Evolutionary conservation across 148 eudicot genomes (phyloP), one percentile per base, ranked within the genome.

Genomic region (Talinum fruticosum): DNA sequence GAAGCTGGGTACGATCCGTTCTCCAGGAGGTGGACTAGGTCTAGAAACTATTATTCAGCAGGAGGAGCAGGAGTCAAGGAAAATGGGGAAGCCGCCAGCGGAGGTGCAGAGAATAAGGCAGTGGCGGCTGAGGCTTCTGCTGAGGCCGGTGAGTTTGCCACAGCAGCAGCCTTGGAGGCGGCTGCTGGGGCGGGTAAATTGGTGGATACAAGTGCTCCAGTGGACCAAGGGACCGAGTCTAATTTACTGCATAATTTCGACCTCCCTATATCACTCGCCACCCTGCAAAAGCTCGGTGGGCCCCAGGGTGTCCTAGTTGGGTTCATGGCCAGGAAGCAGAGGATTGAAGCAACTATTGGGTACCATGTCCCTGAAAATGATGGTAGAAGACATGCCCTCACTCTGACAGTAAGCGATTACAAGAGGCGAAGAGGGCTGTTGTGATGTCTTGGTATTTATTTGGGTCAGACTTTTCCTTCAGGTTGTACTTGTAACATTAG

Each of bases 1-100:
- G 95, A 96, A 79, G 98, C 99, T 0, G 99, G 99, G 71, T 96
- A 96, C 76, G 99, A 96, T 73, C 99, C 99, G 8, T 96, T 96
- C 82, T 96, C 99, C 4, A 91, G 99, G 80, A 91, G 99, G 74
- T 96, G 99, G 99, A 96, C 99, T 33, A 78, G 97, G 81, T 96
- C 99, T 8, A 89, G 79, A 78, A 95, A 95, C 80, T 95, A 95
- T 77, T 95, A 90, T 53, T 76, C 87, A 32, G 80, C 91, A 16
- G 97, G 80, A 69, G 85, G 77, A 34, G 77, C 69, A n/a, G 77
- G 32, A 10, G 79, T 51, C 57, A 86, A 76, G 36, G 85, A 57
- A 36, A 76, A 54, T 61, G 74, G 35, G 73, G 82, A 77, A 66
- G 82, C 69, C 19, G 71, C 41, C 57, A 34, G 86, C 28, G 75